Percentiles rank a stretch among this genome's conserved stretches.
These are phyloP conservation scores for Kwoniella sp. DNA, from an alignment of 768 basidiomycete species.

Conservation along the genomic window DNA sequence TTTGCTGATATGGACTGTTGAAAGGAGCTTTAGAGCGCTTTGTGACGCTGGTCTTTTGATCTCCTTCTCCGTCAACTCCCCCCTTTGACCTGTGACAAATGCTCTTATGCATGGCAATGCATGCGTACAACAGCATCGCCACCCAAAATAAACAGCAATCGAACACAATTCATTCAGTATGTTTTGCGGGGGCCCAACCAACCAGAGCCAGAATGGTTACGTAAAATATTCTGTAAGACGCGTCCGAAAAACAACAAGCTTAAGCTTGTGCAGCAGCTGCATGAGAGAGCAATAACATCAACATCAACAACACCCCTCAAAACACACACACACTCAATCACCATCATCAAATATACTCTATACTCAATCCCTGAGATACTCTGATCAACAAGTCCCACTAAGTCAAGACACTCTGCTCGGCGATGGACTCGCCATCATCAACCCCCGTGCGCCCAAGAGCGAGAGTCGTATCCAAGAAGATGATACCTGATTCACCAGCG, in stretches of 20 bases:
- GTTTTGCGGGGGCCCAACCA: no score
- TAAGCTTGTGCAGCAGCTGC: background rate
- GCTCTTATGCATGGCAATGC: no score
- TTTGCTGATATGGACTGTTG: no score
- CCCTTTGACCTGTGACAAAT: no score
- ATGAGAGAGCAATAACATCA: background rate
- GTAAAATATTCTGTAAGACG: background rate
- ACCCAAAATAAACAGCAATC: background rate
- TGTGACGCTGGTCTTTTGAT: no score
- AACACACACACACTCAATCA: background rate
- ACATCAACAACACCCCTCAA: background rate
- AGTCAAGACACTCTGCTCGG: no score
- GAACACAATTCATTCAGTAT: no score
- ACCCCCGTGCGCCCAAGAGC: conserved; percentile 5
- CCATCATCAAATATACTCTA: background rate
- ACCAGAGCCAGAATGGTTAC: background rate
- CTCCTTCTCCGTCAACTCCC: no score
- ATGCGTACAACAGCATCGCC: background rate
- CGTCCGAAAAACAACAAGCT: background rate
- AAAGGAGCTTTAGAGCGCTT: no score
- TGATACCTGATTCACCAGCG: conserved; percentile 5
- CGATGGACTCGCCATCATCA: conserved; percentile 9
- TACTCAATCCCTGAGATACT: no score
- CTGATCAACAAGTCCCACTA: no score
- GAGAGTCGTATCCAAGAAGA: conserved; percentile 11